Evolutionary conservation across 768 basidiomycete genomes (phyloP), one percentile per base, ranked within the genome.

Genomic region (Lactifluus echinatus): DNA sequence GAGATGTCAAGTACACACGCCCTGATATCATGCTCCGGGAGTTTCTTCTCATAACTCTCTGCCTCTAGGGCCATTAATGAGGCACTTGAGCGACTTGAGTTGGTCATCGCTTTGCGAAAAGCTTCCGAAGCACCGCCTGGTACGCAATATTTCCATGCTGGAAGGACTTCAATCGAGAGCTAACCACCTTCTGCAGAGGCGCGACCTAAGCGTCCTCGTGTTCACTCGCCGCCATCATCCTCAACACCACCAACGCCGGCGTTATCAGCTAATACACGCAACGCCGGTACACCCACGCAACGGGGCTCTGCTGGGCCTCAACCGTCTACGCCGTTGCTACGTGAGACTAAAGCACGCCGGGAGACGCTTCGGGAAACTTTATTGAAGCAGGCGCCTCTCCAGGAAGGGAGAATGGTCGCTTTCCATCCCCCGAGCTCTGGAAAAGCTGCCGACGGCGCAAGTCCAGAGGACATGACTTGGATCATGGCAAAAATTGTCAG

Each of bases 401-500:
- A 82, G 63, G 77, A 81, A 66, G 84, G 85, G 19, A 77, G 90
- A 54, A 89, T 85, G 64, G 89, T 93, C 11, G 90, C 87, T 1
- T 92, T 90, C 65, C 86, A 85, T 68, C 84, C 83, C 4, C 63
- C 66, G 29, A 69, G 67, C 37, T 69, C 76, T 4, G 81, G 77
- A 40, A 84, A 85, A 66, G 73, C 73, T 37, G 74, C 78, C 14
- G 83, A 84, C 44, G 73, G 74, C 61, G 78, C 77, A 33, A 80
- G 76, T 36, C 70, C 69, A 47, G 72, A 73, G 63, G 77, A 72
- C 61, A 80, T 68, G 40, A 72, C 76, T 4, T 93, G 89, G 89
- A 93, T 93, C 53, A 71, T 92, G 60, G 90, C 89, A 6, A 79
- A 86, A 7, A 79, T 90, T 37, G 84, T 79, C 8, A 82, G 76